Conservation (phyloP, 2,329 filamentous ascomycete genomes). For the Zymoseptoria ardabiliae region DNA sequence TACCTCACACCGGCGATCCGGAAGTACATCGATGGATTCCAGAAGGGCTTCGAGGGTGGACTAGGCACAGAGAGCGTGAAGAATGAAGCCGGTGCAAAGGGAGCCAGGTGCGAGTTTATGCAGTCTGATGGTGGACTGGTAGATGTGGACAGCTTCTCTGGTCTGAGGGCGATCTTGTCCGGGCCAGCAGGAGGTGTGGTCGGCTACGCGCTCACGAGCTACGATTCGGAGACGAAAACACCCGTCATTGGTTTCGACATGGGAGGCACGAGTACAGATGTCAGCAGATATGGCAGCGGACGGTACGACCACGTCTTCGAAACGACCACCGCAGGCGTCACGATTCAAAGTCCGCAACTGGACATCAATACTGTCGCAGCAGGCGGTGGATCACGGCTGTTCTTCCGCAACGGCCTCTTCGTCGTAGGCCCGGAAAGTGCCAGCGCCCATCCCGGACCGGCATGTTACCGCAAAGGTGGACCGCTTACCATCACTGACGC, state of each 20-base stretch:
- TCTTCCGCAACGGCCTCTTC: conserved; percentile 84
- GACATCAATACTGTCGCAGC: conserved; percentile 95
- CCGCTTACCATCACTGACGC: conserved; percentile 91
- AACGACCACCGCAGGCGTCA: conserved; percentile 88
- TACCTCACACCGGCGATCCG: conserved; percentile 74
- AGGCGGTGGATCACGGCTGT: conserved; percentile 75
- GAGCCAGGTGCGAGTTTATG: conserved; percentile 89
- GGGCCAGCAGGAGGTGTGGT: conserved; percentile 91
- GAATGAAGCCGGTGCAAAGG: conserved; percentile 54
- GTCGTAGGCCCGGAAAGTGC: conserved; percentile 86
- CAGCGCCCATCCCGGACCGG: conserved; percentile 80
- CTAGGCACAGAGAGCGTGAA: conserved; percentile 70
- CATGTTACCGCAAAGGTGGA: conserved; percentile 83
- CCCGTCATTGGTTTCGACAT: conserved; percentile 95
- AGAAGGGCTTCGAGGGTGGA: conserved; percentile 71
- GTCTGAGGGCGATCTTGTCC: conserved; percentile 75
- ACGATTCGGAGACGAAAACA: conserved; percentile 71
- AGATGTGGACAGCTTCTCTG: conserved; percentile 74
- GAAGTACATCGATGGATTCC: conserved; percentile 70
- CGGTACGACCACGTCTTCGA: conserved; percentile 91
- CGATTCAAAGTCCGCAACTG: conserved; percentile 83
- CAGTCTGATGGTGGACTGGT: conserved; percentile 70
- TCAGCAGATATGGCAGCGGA: conserved; percentile 71
- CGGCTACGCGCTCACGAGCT: conserved; percentile 85
- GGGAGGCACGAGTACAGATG: conserved; percentile 88